Percentiles rank a stretch among this genome's conserved stretches.
Evolutionary conservation across 1,284 basidiomycete species (phyloP).

Genomic region (Wallemia ichthyophaga): DNA sequence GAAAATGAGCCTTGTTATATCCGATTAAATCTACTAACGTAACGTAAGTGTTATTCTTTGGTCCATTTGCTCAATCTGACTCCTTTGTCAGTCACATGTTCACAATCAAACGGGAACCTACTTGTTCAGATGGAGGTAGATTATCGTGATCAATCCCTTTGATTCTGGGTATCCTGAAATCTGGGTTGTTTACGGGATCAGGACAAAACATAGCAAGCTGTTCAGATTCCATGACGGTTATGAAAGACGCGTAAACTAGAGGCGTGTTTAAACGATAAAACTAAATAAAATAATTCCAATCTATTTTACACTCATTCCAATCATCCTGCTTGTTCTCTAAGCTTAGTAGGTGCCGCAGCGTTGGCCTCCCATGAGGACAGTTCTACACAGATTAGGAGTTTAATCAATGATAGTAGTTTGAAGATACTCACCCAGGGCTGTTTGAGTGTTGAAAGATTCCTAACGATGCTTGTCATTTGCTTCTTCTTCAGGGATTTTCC

Average conservation of each 20-base stretch:
- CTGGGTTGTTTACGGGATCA: neutral
- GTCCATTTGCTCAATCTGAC: neutral
- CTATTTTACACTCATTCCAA: neutral
- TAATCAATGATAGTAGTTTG: too few species aligned
- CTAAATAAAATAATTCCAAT: neutral
- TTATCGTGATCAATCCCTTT: neutral
- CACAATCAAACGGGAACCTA: neutral
- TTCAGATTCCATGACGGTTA: too few species aligned
- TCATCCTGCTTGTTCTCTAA: neutral
- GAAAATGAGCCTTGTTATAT: too few species aligned
- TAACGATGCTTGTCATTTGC: conserved; percentile 65
- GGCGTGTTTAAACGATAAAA: neutral
- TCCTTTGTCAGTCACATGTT: neutral
- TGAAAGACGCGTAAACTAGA: neutral
- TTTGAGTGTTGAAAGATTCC: conserved; percentile 82
- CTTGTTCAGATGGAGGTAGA: neutral
- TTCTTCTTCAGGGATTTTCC: conserved; percentile 44
- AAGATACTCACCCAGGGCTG: conserved; percentile 48
- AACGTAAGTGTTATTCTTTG: neutral
- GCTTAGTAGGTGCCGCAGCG: conserved; percentile 50
- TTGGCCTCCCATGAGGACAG: conserved; percentile 83
- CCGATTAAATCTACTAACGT: too few species aligned
- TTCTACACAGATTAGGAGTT: too few species aligned
- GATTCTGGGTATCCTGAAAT: neutral
- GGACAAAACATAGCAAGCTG: neutral